Evolutionary conservation across 371 early-diverging fungal species (phyloP), one percentile per base, ranked within the genome.

Genomic region (Mortierella polycephala): DNA sequence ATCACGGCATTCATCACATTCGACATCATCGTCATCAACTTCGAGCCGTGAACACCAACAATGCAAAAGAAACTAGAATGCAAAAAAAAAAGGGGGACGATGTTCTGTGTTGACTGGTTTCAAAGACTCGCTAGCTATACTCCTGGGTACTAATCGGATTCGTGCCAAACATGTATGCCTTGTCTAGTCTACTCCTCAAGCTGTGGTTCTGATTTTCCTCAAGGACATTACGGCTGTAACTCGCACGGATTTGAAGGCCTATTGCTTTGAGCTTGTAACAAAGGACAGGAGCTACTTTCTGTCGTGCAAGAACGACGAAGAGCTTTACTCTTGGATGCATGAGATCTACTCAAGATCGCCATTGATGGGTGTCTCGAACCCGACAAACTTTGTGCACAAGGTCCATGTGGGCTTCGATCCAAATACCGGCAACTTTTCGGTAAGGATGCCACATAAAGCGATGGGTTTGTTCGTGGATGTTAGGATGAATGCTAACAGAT

Each of bases 381-480:
- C 98, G 3, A 96, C 97, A 54, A 94, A 95, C 83, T 96, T 97
- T 83, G 91, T 93, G 57, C 98, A 98, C 83, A 90, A 96, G 70
- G 92, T 96, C 37, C 99, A 98, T 81, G 97, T 97, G 55, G 98
- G 96, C 42, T 98, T 96, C 82, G 98, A 98, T 86, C 92, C 94
- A 13, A 83, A 87, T 64, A 95, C 92, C 62, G 99, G 99, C 55
- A 88, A 91, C 70, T 97, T 97, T 75, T 59, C 73, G 10, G 73
- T 73, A 71, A 55, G 63, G 11, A 42, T 39, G 42, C 1, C 14
- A 46, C 12, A 13, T 9, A 16, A 14, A 40, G 8, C 30, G 30
- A 30, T 30, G 30, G 4, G 30, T 30, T 30, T 30, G 30, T 30
- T 4, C 30, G 30, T 30, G 30, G 30, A 30, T 30, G 4, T 30